These are phyloP conservation scores for Skeletonema costatum DNA, from an alignment of 108 stramenopile genomes.

Conservation along the genomic window DNA sequence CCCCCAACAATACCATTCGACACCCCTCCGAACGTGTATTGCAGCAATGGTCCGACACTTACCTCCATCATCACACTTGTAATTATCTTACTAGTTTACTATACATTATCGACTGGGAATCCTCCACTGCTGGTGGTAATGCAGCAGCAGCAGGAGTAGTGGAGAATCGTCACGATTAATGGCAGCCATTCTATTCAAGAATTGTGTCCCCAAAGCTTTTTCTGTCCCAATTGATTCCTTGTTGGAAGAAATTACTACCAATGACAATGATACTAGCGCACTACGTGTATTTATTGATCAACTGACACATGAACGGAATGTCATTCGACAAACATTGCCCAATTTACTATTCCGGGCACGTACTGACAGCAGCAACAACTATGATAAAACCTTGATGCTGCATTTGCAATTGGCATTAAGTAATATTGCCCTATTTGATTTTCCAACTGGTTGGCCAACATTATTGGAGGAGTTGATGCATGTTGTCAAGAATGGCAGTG, in stretches of 20 bases:
- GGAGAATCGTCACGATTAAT: slow-evolving; percentile 8
- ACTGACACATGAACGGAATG: background rate
- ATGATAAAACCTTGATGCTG: slow-evolving; percentile 3
- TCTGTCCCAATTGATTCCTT: background rate
- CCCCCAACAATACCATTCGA: background rate
- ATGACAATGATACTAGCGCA: background rate
- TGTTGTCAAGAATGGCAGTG: background rate
- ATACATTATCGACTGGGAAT: slow-evolving; percentile 6
- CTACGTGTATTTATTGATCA: background rate
- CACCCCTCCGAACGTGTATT: slow-evolving; percentile 10
- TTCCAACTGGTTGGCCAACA: slow-evolving; percentile 29
- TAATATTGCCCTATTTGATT: slow-evolving; percentile 25
- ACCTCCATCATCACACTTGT: background rate
- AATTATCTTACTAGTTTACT: slow-evolving; percentile 9
- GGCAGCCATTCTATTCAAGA: slow-evolving; percentile 37
- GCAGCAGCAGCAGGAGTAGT: background rate
- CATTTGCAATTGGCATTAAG: slow-evolving; percentile 29
- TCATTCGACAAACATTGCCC: background rate
- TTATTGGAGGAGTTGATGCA: slow-evolving; percentile 29
- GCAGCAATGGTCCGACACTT: background rate
- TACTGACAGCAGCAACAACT: background rate
- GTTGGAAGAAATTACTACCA: background rate
- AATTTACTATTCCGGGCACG: background rate
- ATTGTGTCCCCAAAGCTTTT: slow-evolving; percentile 20
- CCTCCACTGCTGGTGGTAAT: background rate